Percentiles rank a stretch among this genome's conserved stretches.
These are phyloP conservation scores for Ambrosiella xylebori DNA, from an alignment of 2,329 filamentous ascomycete genomes.

Conservation along the genomic window DNA sequence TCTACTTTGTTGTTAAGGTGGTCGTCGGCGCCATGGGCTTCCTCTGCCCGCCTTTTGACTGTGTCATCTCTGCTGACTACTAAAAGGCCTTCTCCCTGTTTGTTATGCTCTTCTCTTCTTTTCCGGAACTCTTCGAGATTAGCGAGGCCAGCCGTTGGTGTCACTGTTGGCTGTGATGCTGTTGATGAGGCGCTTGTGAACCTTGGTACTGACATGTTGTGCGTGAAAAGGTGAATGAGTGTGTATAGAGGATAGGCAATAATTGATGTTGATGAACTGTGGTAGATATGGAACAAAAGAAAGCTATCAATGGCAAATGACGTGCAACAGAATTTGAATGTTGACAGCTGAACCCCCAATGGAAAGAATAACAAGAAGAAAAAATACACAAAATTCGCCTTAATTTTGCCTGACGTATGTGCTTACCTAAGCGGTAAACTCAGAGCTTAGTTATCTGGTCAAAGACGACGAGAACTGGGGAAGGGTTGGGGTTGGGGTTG, in stretches of 20 bases:
- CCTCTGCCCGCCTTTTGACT: slow-evolving; percentile 35
- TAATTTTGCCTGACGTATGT: no score
- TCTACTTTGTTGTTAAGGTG: slow-evolving; percentile 31
- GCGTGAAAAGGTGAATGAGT: neutral
- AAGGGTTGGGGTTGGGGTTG: no score
- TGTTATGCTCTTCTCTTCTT: slow-evolving; percentile 81
- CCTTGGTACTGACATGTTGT: slow-evolving; percentile 2
- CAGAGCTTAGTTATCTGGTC: no score
- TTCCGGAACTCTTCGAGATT: slow-evolving; percentile 90
- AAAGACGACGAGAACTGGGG: no score
- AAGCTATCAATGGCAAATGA: no score
- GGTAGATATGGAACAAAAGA: no score
- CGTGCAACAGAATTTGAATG: no score
- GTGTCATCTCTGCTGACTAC: no score
- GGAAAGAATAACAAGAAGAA: no score
- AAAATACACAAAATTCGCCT: no score
- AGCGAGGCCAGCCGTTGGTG: slow-evolving; percentile 78
- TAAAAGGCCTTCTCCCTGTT: slow-evolving; percentile 51
- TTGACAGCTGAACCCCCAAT: no score
- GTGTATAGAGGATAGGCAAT: neutral
- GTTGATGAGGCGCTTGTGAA: neutral
- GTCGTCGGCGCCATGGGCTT: slow-evolving; percentile 17
- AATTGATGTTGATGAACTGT: neutral
- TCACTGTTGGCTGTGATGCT: slow-evolving; percentile 40
- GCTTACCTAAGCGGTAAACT: no score